Conservation (phyloP, 2,329 filamentous ascomycete species). For the Paracoccidioides lutzii region DNA sequence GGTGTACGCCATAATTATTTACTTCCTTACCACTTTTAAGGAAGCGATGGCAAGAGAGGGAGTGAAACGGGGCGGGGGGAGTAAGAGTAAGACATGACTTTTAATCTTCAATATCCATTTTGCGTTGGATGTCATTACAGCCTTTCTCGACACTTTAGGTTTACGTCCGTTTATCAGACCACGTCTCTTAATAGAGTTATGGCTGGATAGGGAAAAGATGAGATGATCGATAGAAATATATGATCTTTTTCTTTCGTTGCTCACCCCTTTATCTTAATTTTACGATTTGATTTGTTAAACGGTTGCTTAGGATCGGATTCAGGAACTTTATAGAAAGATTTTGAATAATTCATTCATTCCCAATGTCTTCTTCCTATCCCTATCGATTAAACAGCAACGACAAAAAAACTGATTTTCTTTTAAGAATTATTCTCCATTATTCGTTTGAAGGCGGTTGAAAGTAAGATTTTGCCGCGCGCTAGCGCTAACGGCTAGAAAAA, state of each 20-base stretch:
- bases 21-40: background rate
- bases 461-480: background rate
- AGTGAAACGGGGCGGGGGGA: no score
- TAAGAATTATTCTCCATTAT: background rate
- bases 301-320: no score
- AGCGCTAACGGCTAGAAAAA: background rate
- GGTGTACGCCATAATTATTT: constrained; percentile 30
- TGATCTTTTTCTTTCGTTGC: background rate
- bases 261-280: background rate
- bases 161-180: background rate
- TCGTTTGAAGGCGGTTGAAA: no score
- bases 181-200: background rate
- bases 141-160: background rate
- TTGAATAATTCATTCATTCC: no score
- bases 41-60: background rate
- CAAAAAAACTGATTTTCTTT: background rate
- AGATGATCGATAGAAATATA: background rate
- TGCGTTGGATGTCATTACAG: background rate
- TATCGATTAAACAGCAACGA: no score
- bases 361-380: no score
- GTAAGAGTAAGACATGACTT: background rate
- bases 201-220: background rate
- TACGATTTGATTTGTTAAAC: no score
- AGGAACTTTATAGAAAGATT: no score
- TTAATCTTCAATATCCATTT: background rate